phyloP scores from a whole-genome alignment of 2,329 filamentous ascomycete genomes.

The Pseudogymnoascus verrucosus region DNA sequence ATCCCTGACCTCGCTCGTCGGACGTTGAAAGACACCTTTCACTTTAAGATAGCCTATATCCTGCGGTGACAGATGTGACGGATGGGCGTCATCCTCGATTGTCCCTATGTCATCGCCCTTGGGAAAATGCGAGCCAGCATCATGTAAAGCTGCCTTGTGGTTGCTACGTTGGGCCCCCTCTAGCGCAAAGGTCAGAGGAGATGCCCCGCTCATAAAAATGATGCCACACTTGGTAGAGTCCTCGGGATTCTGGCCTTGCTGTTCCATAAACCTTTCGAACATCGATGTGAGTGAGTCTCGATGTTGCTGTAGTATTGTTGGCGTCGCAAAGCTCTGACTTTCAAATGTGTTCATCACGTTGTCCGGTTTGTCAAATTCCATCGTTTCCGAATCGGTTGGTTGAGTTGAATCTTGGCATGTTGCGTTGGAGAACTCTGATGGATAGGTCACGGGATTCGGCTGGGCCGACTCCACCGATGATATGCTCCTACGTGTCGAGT shows the following conservation, averaged over 20 bases:
- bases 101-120: background rate
- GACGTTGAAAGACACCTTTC: constrained; percentile 12
- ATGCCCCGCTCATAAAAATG: constrained; percentile 9
- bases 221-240: constrained; percentile 7
- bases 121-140: background rate
- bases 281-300: constrained; percentile 11
- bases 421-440: background rate
- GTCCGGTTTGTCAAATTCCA: no score
- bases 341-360: no score
- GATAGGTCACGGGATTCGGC: background rate
- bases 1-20: constrained; percentile 8
- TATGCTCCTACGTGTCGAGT: no score
- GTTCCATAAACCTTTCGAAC: constrained; percentile 12
- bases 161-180: constrained; percentile 4
- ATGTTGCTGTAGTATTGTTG: constrained; percentile 6
- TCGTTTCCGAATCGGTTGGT: no score
- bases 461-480: background rate
- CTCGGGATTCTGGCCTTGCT: constrained; percentile 10
- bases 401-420: constrained; percentile 4
- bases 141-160: constrained; percentile 5
- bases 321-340: background rate
- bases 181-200: constrained; percentile 12
- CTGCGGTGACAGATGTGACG: constrained; percentile 7
- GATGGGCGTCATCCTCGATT: constrained; percentile 10
- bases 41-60: constrained; percentile 12